Evolutionary conservation across 2,329 filamentous ascomycete genomes (phyloP).

Genomic region (Fusarium abutilonis): DNA sequence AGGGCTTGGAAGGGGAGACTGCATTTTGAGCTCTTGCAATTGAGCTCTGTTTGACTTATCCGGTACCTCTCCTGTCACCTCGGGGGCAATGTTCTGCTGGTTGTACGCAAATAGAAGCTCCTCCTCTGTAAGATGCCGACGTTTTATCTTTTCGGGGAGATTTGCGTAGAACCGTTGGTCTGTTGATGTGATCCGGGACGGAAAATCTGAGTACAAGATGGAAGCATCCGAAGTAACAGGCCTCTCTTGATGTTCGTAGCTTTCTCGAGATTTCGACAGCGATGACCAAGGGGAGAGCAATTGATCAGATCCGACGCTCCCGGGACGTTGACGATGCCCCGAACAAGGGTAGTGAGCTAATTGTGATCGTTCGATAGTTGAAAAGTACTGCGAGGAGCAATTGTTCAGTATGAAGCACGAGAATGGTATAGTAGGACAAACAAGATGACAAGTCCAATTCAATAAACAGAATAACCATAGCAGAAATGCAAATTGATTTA

Average conservation of each 20-base stretch:
- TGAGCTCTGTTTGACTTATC: slow-evolving; percentile 42
- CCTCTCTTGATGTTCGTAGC: slow-evolving; percentile 31
- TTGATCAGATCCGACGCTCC: slow-evolving; percentile 36
- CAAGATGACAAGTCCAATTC: slow-evolving; percentile 6
- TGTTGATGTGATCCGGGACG: slow-evolving; percentile 56
- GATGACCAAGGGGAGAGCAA: slow-evolving; percentile 16
- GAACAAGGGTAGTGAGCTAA: slow-evolving; percentile 61
- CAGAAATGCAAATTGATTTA: slow-evolving; percentile 10
- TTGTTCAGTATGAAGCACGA: slow-evolving; percentile 34
- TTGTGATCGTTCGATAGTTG: slow-evolving; percentile 74
- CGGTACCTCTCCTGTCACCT: slow-evolving; percentile 50
- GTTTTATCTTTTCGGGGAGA: slow-evolving; percentile 77
- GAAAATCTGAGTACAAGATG: slow-evolving; percentile 32
- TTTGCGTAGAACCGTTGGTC: slow-evolving; percentile 75
- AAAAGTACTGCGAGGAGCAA: slow-evolving; percentile 69
- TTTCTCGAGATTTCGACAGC: slow-evolving; percentile 25
- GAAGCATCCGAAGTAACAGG: slow-evolving; percentile 35
- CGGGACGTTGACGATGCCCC: slow-evolving; percentile 26
- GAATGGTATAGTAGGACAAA: slow-evolving; percentile 2
- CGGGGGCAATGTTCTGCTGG: slow-evolving; percentile 37
- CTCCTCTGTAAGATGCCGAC: slow-evolving; percentile 74
- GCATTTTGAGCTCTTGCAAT: slow-evolving; percentile 36
- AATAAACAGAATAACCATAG: slow-evolving; percentile 14
- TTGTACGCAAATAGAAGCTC: slow-evolving; percentile 69
- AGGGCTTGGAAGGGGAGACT: slow-evolving; percentile 40